Base-by-base conservation (phyloP, 1,284 basidiomycete species). In the Ganoderma leucocontextum region DNA sequence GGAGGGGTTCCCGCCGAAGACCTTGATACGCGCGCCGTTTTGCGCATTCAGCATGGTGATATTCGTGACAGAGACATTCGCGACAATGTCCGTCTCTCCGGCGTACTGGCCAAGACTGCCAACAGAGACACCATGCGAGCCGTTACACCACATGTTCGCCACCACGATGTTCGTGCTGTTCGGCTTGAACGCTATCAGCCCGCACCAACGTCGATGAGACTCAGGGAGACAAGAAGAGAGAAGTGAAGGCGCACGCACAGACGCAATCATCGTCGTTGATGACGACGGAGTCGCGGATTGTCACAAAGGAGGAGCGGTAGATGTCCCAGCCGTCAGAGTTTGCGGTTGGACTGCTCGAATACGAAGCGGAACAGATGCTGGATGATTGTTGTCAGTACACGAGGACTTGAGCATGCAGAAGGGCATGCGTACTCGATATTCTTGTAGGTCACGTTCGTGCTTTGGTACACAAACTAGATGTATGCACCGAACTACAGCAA, bases 11-110 rank as follows among this genome's bases (percentile, higher is more conserved):
- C 89, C 89, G 10, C 88, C 88, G 78, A 86, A 90, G 2, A 88
- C 87, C 77, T 91, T 91, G 78, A 91, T 91, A n/a, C 89, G 82
- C 0, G 88, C 89, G 0, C 89, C 90, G 71, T 91, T 89, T 69
- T 88, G 81, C 10, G 87, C 86, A 66, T 89, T 87, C 29, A 82
- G 78, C 87, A 90, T 90, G 25, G 81, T 83, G 67, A 91, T 81
- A 72, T 89, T 87, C 63, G 84, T 83, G 49, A 77, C 85, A 12
- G 83, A 82, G n/a, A 91, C 84, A 73, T 92, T 88, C 67, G 87
- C 82, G n/a, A 91, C 88, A 58, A 93, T 89, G 74, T 91, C 89
- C 61, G 85, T 88, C 69, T 86, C 79, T 8, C 87, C 87, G 19
- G 86, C 81, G 73, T 86, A 90, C 79, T 79, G 78, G 9, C 78